phyloP scores from a whole-genome alignment of 306 rosid genomes.

The Quercus berberidifolia region DNA sequence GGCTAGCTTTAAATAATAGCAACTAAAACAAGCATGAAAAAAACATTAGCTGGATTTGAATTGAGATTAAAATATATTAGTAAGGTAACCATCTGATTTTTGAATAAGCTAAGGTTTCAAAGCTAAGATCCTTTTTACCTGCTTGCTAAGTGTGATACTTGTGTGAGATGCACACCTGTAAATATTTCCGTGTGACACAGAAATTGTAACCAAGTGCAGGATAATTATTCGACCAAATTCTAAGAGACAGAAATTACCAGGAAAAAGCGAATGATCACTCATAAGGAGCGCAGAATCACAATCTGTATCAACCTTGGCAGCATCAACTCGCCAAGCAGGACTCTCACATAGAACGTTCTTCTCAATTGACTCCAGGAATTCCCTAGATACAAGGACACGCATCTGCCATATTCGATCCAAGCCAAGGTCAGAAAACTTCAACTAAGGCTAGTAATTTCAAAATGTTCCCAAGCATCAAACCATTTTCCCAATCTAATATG shows the following conservation, averaged over 20 bases:
- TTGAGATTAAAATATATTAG: not conserved
- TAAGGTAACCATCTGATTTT: not conserved
- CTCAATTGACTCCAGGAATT: constrained; percentile 60
- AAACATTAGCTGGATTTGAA: not conserved
- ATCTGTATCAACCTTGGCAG: constrained; percentile 55
- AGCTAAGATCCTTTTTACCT: no score
- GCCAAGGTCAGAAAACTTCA: constrained; percentile 17
- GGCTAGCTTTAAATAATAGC: not conserved
- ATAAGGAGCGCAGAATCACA: constrained; percentile 65
- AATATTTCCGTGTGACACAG: not conserved
- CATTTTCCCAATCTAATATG: not conserved
- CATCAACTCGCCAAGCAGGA: constrained; percentile 78
- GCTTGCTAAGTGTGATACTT: no score
- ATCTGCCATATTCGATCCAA: constrained; percentile 38
- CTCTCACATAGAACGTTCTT: constrained; percentile 53
- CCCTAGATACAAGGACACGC: constrained; percentile 49
- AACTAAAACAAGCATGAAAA: not conserved
- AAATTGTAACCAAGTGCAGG: not conserved
- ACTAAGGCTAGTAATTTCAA: not conserved
- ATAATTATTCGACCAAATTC: constrained; percentile 1
- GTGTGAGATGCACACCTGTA: not conserved
- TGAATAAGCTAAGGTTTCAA: not conserved
- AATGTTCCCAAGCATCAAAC: not conserved
- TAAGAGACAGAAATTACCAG: constrained; percentile 39
- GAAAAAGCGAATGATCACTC: constrained; percentile 82